Conservation (phyloP, 306 rosid species). For the Vigna hirtella region DNA sequence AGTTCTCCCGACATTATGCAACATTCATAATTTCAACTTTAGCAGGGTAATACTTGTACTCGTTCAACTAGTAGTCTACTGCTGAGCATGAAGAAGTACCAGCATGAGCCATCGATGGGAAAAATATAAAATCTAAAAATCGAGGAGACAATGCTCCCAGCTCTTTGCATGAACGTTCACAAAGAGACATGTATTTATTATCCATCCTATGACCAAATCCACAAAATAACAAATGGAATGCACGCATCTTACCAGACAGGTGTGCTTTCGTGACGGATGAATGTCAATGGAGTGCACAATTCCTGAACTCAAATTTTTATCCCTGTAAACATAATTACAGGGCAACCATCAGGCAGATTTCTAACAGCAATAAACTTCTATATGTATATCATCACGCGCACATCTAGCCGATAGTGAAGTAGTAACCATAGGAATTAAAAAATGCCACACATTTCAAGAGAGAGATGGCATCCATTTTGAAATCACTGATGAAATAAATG, state of each 20-base stretch:
- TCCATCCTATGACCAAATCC: neutral
- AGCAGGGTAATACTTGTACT: neutral
- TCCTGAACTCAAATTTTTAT: constrained; percentile 63
- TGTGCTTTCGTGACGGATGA: constrained; percentile 90
- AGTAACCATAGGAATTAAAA: no score
- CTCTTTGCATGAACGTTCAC: constrained; percentile 1
- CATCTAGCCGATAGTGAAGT: no score
- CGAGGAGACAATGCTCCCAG: neutral
- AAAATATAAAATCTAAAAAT: neutral
- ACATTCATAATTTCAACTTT: constrained; percentile 23
- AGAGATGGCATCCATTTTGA: neutral
- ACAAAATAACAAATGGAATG: constrained; percentile 15
- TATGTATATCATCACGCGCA: neutral
- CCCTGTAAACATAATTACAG: constrained; percentile 66
- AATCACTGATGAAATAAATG: neutral
- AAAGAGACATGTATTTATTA: neutral
- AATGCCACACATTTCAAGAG: neutral
- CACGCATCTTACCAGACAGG: constrained; percentile 73
- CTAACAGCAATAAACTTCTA: neutral
- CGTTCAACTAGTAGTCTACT: neutral
- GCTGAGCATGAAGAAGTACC: neutral
- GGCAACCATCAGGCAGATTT: neutral
- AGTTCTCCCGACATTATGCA: constrained; percentile 9
- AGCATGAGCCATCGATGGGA: neutral
- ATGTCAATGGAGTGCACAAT: constrained; percentile 90